Percentiles rank a stretch among this genome's conserved stretches.
Evolutionary conservation across 1,284 basidiomycete genomes (phyloP).

Genomic region (Cutaneotrichosporon sp.): DNA sequence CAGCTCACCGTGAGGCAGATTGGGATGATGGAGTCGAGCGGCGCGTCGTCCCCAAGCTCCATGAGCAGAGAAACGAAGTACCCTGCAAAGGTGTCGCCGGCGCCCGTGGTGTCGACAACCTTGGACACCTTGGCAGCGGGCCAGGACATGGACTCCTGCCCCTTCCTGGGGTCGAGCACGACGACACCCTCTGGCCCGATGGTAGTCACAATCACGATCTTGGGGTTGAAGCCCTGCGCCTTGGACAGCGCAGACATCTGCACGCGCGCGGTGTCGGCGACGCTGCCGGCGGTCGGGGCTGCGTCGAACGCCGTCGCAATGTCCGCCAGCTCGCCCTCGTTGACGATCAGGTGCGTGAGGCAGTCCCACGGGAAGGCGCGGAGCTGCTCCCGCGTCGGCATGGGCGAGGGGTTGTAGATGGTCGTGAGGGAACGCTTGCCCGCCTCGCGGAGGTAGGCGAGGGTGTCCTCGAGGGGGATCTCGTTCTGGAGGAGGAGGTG

Average conservation of each 20-base stretch:
- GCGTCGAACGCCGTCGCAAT: constrained; percentile 30
- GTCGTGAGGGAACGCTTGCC: constrained; percentile 39
- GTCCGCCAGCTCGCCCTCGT: constrained; percentile 57
- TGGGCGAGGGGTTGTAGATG: constrained; percentile 62
- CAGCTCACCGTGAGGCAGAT: constrained; percentile 17
- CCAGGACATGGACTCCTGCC: constrained; percentile 4
- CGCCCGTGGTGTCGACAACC: constrained; percentile 52
- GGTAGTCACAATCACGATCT: constrained; percentile 16
- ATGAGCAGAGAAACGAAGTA: constrained; percentile 52
- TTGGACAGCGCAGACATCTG: constrained; percentile 14
- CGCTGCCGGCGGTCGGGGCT: constrained; percentile 3
- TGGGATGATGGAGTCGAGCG: constrained; percentile 17
- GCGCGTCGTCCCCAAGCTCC: constrained; percentile 25
- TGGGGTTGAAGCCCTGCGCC: constrained; percentile 13
- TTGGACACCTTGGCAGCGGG: constrained; percentile 15
- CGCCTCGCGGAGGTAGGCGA: constrained; percentile 51
- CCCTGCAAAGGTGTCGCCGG: constrained; percentile 54
- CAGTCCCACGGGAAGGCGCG: constrained; percentile 55
- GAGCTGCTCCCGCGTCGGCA: constrained; percentile 55
- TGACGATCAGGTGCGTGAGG: constrained; percentile 59
- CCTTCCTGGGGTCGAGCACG: constrained; percentile 7
- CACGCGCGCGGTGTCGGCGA: constrained; percentile 9
- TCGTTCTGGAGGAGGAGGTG: constrained; percentile 62
- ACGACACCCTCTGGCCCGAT: constrained; percentile 22
- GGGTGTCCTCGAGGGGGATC: constrained; percentile 58